phyloP scores from a whole-genome alignment of 2,329 filamentous ascomycete species.

The Phoma sp. region DNA sequence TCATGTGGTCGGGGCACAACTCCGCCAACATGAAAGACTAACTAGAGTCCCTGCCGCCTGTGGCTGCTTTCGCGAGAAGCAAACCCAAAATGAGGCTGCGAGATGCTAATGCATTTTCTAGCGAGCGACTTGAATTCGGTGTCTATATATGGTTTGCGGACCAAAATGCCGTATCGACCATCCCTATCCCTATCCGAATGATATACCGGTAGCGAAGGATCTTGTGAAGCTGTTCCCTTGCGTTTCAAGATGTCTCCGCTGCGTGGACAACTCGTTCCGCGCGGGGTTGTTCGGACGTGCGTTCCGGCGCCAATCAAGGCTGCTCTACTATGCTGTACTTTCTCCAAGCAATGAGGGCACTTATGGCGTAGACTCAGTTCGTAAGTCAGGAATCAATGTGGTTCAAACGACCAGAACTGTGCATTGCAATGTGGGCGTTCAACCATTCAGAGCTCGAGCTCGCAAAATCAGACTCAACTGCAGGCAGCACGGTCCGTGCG shows the following conservation, averaged over 20 bases:
- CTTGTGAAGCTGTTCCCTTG: background rate
- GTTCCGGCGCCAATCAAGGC: conserved; percentile 5
- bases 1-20: background rate
- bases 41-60: background rate
- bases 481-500: background rate
- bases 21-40: background rate
- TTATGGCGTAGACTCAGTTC: background rate
- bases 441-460: background rate
- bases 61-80: background rate
- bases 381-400: background rate
- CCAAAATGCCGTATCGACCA: background rate
- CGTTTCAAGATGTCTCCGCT: conserved; percentile 13
- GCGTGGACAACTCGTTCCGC: background rate
- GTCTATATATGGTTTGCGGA: background rate
- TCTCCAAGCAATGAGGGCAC: background rate
- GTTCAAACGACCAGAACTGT: no score
- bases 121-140: background rate
- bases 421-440: background rate
- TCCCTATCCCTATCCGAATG: background rate
- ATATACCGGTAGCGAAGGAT: background rate
- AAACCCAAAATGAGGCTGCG: conserved; percentile 5
- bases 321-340: background rate
- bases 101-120: background rate
- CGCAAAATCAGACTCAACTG: background rate
- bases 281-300: conserved; percentile 6